A percentile compares a stretch with the other conserved stretches of the same genome.
phyloP scores from a whole-genome alignment of 768 basidiomycete species.

The Cantharellus cinnabarinus region DNA sequence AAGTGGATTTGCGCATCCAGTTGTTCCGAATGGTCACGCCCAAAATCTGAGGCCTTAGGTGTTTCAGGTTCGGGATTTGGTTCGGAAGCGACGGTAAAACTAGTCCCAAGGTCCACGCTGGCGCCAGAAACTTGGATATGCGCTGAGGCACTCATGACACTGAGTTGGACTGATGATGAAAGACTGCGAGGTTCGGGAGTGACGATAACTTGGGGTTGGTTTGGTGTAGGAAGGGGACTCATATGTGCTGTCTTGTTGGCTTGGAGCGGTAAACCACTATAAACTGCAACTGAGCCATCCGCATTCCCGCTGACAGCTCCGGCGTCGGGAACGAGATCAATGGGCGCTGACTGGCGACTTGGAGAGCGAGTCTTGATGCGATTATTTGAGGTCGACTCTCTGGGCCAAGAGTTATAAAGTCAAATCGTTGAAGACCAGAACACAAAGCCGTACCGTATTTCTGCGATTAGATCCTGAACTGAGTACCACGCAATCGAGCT shows the following conservation, averaged over 20 bases:
- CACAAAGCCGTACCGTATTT: constrained; percentile 39
- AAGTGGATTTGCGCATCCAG: too few relatives aligned
- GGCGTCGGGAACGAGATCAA: constrained; percentile 52
- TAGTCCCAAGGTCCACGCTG: too few relatives aligned
- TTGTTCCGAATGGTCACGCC: too few relatives aligned
- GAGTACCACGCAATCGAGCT: constrained; percentile 52
- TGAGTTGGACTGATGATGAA: too few relatives aligned
- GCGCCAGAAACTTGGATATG: too few relatives aligned
- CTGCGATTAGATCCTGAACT: constrained; percentile 60
- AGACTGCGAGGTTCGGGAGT: too few relatives aligned
- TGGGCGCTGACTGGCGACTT: constrained; percentile 33
- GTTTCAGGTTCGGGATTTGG: too few relatives aligned
- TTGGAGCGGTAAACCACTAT: not conserved
- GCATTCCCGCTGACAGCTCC: constrained; percentile 46
- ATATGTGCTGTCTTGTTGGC: not conserved
- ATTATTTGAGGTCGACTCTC: constrained; percentile 66
- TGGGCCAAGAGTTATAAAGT: constrained; percentile 16
- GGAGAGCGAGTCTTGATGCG: constrained; percentile 58
- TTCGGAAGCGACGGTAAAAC: too few relatives aligned
- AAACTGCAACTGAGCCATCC: constrained; percentile 30
- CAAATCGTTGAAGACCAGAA: not conserved
- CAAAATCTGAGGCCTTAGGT: too few relatives aligned
- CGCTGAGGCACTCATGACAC: too few relatives aligned
- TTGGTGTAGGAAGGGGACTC: not conserved
- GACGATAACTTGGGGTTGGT: too few relatives aligned